Base-by-base conservation (phyloP, 2,329 filamentous ascomycete genomes). In the Paecilomyces sp. region DNA sequence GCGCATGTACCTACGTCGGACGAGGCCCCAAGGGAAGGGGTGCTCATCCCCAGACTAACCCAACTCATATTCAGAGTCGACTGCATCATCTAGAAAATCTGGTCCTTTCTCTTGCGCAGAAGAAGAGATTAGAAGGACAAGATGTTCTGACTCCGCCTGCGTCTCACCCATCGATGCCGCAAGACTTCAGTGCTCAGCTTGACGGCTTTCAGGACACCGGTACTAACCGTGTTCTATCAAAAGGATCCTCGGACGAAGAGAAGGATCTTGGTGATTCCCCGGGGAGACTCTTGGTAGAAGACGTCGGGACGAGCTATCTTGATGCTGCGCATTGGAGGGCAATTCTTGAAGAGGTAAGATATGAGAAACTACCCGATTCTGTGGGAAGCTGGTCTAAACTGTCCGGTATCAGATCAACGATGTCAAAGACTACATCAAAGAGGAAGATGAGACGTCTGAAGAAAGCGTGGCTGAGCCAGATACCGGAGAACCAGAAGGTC, bases 21-120 rank as follows among this genome's bases (percentile, higher is more conserved):
- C 71, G 70, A 18, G 72, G 72, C 1, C 72, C 72, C 18, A 67
- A 68, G 58, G 67, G 67, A 13, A 72, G 70, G 53, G 57, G 64
- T 22, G 66, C 68, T 12, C 64, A 69, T 54, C 66, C 65, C 22
- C 67, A 61, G 3, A 51, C 68, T 3, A 72, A 64, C 53, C 68
- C 70, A 12, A 63, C 69, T 2, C 63, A 72, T 33, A 66, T 74
- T 9, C 72, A 74, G 56, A 71, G 73, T 58, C 70, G 72, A 15
- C 63, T 74, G 15, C 72, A 74, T 58, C 72, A 74, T 62, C 56
- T 74, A 52, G 72, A 74, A 57, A 74, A 74, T 56, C 54, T 74
- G 51, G 71, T 74, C 15, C 62, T 74, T 60, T 74, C 72, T 6
- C 61, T 74, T 53, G 66, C 71, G 9, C 70, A 74, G 61, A 65